These are phyloP conservation scores for Panicum miliaceum DNA, from an alignment of 176 grass and related monocot genomes.

Conservation along the genomic window DNA sequence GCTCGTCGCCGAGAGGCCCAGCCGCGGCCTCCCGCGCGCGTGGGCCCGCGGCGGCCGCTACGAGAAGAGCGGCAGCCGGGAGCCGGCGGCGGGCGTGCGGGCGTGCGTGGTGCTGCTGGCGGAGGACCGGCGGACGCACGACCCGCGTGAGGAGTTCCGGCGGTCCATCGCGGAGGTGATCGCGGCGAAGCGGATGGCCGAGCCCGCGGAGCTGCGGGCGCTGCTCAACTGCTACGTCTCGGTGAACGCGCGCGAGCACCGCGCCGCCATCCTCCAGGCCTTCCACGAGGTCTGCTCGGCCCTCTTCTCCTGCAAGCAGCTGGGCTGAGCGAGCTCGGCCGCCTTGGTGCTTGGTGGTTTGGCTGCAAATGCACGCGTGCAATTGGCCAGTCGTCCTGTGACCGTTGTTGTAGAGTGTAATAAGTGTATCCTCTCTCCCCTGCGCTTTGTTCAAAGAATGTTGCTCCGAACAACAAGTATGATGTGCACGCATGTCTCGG, in stretches of 20 bases:
- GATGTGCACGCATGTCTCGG: background rate
- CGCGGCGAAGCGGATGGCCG: conserved; percentile 70
- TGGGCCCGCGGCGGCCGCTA: conserved; percentile 25
- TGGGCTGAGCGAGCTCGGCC: conserved; percentile 7
- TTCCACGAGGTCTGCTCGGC: conserved; percentile 86
- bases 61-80: conserved; percentile 30
- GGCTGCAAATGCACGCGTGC: too few relatives aligned
- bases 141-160: conserved; percentile 76
- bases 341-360: background rate
- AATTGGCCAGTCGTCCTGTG: background rate
- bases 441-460: background rate
- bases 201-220: conserved; percentile 77
- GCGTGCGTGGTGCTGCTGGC: conserved; percentile 73
- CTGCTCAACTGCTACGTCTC: conserved; percentile 92
- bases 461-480: background rate
- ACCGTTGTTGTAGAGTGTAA: conserved; percentile 5
- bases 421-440: conserved; percentile 7
- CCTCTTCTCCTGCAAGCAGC: conserved; percentile 55
- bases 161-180: conserved; percentile 83
- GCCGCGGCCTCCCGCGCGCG: background rate
- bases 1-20: conserved; percentile 4
- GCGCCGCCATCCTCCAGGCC: conserved; percentile 79
- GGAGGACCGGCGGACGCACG: conserved; percentile 68
- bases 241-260: conserved; percentile 77
- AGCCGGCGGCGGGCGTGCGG: conserved; percentile 16